Evolutionary conservation across 2,329 filamentous ascomycete genomes (phyloP).

Genomic region (Aspergillus pseudoglaucus): DNA sequence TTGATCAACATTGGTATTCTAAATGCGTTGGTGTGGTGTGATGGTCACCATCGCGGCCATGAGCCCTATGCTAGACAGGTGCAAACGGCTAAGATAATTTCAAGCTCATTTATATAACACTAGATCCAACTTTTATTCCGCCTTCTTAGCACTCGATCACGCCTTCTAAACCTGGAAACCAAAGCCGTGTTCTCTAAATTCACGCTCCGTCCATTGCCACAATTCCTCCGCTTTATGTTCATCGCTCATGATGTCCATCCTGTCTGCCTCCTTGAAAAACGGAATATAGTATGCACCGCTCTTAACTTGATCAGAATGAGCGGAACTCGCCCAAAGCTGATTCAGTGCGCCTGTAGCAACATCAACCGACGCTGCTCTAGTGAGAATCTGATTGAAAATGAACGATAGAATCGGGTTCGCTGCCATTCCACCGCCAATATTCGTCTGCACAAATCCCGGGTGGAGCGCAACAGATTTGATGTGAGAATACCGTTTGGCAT

Average conservation of each 20-base stretch:
- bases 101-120: too few relatives aligned
- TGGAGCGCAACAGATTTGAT: slow-evolving; percentile 5
- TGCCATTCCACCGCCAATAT: background rate
- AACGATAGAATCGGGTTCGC: background rate
- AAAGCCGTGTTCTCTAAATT: background rate
- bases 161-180: background rate
- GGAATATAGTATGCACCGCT: background rate
- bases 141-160: too few relatives aligned
- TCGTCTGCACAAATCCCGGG: slow-evolving; percentile 6
- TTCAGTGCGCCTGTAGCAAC: background rate
- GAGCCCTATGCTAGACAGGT: too few relatives aligned
- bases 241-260: background rate
- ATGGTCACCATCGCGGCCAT: too few relatives aligned
- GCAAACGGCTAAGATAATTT: too few relatives aligned
- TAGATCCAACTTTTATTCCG: too few relatives aligned
- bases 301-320: background rate
- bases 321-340: background rate
- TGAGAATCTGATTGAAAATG: background rate
- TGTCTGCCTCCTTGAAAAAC: background rate
- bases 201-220: slow-evolving; percentile 10
- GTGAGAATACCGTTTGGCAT: slow-evolving; percentile 4
- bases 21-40: too few relatives aligned
- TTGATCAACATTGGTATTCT: too few relatives aligned
- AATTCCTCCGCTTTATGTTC: slow-evolving; percentile 5
- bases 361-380: background rate